These are phyloP conservation scores for Geotrichum restrictum DNA, from an alignment of 1,139 yeast species.

Conservation along the genomic window DNA sequence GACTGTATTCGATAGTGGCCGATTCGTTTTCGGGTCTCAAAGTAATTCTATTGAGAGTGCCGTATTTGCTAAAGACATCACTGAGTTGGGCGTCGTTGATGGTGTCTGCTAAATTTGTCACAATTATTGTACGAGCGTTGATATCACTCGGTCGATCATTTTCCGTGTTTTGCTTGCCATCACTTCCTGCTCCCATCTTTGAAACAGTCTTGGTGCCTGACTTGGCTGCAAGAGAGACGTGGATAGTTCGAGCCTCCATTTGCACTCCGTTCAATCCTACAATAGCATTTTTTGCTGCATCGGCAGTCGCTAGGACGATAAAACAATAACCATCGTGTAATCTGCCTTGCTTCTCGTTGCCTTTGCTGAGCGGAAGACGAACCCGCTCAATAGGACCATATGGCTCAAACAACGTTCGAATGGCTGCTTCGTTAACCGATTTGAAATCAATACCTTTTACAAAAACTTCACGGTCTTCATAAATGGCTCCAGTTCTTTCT, in stretches of 20 bases:
- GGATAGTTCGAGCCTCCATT: conserved; percentile 26
- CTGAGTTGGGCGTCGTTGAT: conserved; percentile 31
- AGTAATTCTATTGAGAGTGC: conserved; percentile 49
- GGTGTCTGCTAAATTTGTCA: conserved; percentile 32
- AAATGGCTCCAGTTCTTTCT: conserved; percentile 44
- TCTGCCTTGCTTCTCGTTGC: conserved; percentile 25
- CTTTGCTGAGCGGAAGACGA: conserved; percentile 27
- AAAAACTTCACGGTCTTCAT: conserved; percentile 51
- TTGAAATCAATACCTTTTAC: conserved; percentile 51
- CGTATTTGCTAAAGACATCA: conserved; percentile 42
- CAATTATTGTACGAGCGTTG: conserved; percentile 26
- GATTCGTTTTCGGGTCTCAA: conserved; percentile 49
- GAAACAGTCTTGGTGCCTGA: conserved; percentile 15
- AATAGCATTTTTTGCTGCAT: conserved; percentile 33
- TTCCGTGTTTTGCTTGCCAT: not conserved
- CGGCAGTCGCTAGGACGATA: conserved; percentile 29
- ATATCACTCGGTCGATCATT: conserved; percentile 17
- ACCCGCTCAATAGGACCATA: conserved; percentile 49
- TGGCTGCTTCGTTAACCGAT: conserved; percentile 31
- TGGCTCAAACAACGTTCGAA: conserved; percentile 38
- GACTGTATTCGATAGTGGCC: conserved; percentile 53
- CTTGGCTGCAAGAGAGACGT: conserved; percentile 25
- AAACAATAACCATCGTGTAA: conserved; percentile 40
- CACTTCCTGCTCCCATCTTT: conserved; percentile 6
- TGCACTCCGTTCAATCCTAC: conserved; percentile 24